Evolutionary conservation across 192 early-diverging fungal genomes (phyloP), one percentile per base, ranked within the genome.

Genomic region (Obelidium mucronatum): DNA sequence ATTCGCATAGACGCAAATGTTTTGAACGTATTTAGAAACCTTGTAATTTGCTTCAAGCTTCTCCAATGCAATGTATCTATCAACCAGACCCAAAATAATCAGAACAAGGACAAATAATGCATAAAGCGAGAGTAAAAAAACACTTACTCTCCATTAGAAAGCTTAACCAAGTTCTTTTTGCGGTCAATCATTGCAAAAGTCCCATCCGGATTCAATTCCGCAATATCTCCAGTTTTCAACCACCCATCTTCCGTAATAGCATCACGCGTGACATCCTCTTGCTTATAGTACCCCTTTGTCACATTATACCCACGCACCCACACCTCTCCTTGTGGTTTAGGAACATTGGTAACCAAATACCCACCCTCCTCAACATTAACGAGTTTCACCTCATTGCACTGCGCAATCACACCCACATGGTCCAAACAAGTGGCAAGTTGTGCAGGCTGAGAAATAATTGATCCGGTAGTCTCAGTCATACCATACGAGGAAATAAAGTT

Each of bases 11-110:
- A 87, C 71, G 78, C 81, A 83, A 60, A 85, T 89, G 77, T 94
- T 95, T 80, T 84, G 82, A 37, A 96, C 91, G 65, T 85, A 88
- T 30, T 80, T 37, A 24, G 86, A 88, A 35, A 85, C 87, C 80
- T 91, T 90, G 89, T 98, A 98, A 5, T 93, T 86, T 8, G 93
- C 89, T 81, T 98, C 96, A 30, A 98, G 85, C 78, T 94, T 93
- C 82, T 98, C 97, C 39, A 98, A 79, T 28, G 97, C 97, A 80
- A 98, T 91, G 71, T 86, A 86, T 67, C 51, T 54, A 70, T 94
- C 94, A 51, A 15, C 11, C 31, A 26, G 11, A 31, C 13, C 28
- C 13, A 8, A 26, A 28, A 31, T 26, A 11, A 61, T 19, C 8
- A 26, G 8, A 31, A 61, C 28, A 31, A 61, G 59, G n/a, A n/a